Evolutionary conservation across 495 filamentous ascomycete genomes (phyloP), one percentile per base, ranked within the genome.

Genomic region (Penicillium canescens): DNA sequence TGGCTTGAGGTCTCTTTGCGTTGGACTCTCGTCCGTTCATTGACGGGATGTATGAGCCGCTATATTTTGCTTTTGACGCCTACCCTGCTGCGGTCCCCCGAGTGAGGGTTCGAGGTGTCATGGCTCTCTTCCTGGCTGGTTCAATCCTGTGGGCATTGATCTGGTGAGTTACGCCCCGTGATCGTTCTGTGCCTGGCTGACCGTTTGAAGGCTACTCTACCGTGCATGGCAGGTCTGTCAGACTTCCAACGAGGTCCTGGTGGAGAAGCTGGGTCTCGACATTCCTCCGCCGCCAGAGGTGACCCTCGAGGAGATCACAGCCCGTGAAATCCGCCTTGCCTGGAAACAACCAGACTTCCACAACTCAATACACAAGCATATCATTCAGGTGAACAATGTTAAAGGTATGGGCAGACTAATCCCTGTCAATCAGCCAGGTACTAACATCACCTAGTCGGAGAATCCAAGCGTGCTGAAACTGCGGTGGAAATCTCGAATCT

Each of bases 361-460:
- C 48, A 86, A 89, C 52, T 86, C 89, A 11, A 87, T 92, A 46
- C 78, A 88, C 12, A 94, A 92, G 72, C 90, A 96, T 66, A 82
- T 92, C 20, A 91, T 98, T 35, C 89, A 95, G 60, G 85, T 97
- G 49, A 98, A 98, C 65, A 92, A 92, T 33, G 85, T 90, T 33
- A 92, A 91, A 74, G 89, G 92, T 95, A 71, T 38, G 45, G 3
- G 7, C 6, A 10, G 3, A 37, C 21, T 34, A 9, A 8, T 4
- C 14, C 6, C 23, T 20, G 9, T 23, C 34, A 7, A 5, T n/a
- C 23, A 16, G 8, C 24, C 31, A 42, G 35, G 13, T 14, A 41
- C 60, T 66, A 60, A 71, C 14, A 20, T 9, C 40, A 53, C 16
- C 34, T 52, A 96, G 92, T 95, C 47, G 93, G 93, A 57, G 91